Evolutionary conservation across 2,329 filamentous ascomycete species (phyloP), one percentile per base, ranked within the genome.

Genomic region (Exophiala xenobiotica): DNA sequence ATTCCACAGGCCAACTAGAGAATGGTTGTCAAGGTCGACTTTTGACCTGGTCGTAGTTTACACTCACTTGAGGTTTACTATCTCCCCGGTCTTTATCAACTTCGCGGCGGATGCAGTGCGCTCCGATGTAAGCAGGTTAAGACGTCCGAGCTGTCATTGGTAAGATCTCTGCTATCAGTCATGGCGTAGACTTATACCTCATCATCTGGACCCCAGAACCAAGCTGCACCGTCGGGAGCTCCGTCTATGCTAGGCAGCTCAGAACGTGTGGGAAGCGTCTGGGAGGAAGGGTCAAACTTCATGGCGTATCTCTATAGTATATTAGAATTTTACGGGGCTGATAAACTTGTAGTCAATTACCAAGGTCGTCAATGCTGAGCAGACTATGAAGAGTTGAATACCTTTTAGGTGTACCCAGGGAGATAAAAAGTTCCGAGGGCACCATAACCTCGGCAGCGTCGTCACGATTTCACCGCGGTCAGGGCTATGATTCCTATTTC

Each of bases 81-180:
- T 73, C 41, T 81, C 76, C n/a, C 80, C 79, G 3, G 74, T 77
- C 43, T 66, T 66, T 47, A 82, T 80, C 58, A 81, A 77, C 33
- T 68, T 69, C 1, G 74, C 66, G 2, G 80, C 78, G 11, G 72
- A 72, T 33, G 75, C 73, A 19, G 81, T 78, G 12, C 78, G 70
- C 3, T 69, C 65, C 1, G 78, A 77, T 0, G 78, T 82, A 8
- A 81, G 68, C 4, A 82, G 72, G 51, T 82, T 82, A 29, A 82
- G 61, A 38, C 78, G 70, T 12, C 74, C 75, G 39, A 74, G 19
- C 39, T 80, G 31, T 41, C 26, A 27, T 27, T 12, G 26, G 26
- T 27, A 12, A 27, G 26, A 27, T 27, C 26, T 6, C 26, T 27
- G 26, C 26, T 12, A 27, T 27, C 26, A 27, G 26, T 12, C 12